Evolutionary conservation across 208 protist species (phyloP).

Genomic region (Tetramitus jugosus): DNA sequence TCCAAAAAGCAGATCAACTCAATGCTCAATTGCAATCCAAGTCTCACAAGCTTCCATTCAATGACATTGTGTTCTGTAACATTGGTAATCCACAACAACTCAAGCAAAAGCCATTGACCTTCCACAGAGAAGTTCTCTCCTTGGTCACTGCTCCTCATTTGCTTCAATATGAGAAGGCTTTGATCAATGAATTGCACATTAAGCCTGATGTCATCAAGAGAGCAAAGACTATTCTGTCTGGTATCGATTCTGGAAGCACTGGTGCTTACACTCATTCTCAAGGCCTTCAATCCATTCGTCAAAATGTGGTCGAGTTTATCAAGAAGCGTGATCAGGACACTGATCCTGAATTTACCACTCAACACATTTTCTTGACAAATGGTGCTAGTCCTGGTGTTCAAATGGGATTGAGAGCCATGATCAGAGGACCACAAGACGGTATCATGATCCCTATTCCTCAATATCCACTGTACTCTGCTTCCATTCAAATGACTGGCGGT

Average conservation of each 20-base stretch:
- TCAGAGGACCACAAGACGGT: conserved; percentile 55
- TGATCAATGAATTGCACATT: conserved; percentile 43
- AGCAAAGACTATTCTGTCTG: conserved; percentile 57
- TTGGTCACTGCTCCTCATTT: conserved; percentile 62
- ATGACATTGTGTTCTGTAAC: conserved; percentile 92
- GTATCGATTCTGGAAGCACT: conserved; percentile 49
- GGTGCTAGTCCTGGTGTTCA: conserved; percentile 87
- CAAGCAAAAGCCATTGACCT: conserved; percentile 89
- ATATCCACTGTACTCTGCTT: conserved; percentile 98
- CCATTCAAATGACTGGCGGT: conserved; percentile 84
- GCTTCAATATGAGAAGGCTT: conserved; percentile 51
- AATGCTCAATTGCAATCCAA: conserved; percentile 47
- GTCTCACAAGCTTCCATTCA: conserved; percentile 49
- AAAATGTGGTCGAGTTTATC: conserved; percentile 86
- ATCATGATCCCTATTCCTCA: conserved; percentile 97
- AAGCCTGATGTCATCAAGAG: conserved; percentile 74
- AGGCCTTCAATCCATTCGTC: conserved; percentile 66
- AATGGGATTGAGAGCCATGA: conserved; percentile 64
- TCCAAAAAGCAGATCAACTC: conserved; percentile 61
- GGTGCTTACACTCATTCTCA: conserved; percentile 93
- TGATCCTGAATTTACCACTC: conserved; percentile 36
- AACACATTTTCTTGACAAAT: conserved; percentile 89
- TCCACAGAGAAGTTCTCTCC: conserved; percentile 52
- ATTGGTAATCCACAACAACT: conserved; percentile 97
- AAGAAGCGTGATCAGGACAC: conserved; percentile 70